These are phyloP conservation scores for Microbotryomycetes sp. DNA, from an alignment of 1,284 basidiomycete species.

Conservation along the genomic window DNA sequence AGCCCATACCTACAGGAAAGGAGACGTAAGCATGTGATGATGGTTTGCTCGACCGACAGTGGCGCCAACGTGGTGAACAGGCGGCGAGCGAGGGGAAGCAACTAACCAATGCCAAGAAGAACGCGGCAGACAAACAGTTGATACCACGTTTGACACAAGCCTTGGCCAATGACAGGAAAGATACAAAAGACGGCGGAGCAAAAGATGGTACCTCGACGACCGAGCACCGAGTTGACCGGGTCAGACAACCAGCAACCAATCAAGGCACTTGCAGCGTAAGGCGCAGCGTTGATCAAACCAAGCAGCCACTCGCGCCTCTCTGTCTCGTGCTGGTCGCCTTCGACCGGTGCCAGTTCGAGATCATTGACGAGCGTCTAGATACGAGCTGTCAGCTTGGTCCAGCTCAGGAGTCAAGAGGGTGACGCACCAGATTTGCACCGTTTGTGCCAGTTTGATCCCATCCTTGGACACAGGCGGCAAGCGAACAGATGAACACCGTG, in stretches of 20 bases:
- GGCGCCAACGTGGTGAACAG: neutral
- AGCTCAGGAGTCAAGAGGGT: neutral
- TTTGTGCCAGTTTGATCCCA: conserved; percentile 36
- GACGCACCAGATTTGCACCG: neutral
- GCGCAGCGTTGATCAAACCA: neutral
- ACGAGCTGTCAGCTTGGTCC: neutral
- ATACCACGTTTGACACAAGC: neutral
- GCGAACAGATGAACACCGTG: conserved; percentile 36
- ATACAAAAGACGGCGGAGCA: neutral
- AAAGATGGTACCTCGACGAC: conserved; percentile 63
- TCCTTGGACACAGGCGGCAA: conserved; percentile 37
- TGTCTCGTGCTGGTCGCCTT: neutral
- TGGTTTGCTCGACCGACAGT: neutral
- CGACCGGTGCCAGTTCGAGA: neutral
- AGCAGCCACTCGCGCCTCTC: neutral
- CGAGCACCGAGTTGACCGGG: conserved; percentile 41
- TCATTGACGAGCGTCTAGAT: neutral
- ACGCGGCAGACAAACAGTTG: neutral
- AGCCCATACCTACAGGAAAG: neutral
- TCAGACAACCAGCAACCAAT: conserved; percentile 41
- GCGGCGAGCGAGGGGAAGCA: no score
- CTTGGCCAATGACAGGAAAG: neutral
- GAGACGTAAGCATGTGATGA: neutral
- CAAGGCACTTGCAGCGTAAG: conserved; percentile 38
- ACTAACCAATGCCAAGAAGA: neutral